Base-by-base conservation (phyloP, 805 yeast genomes). In the Wickerhamomyces kurtzmanii region DNA sequence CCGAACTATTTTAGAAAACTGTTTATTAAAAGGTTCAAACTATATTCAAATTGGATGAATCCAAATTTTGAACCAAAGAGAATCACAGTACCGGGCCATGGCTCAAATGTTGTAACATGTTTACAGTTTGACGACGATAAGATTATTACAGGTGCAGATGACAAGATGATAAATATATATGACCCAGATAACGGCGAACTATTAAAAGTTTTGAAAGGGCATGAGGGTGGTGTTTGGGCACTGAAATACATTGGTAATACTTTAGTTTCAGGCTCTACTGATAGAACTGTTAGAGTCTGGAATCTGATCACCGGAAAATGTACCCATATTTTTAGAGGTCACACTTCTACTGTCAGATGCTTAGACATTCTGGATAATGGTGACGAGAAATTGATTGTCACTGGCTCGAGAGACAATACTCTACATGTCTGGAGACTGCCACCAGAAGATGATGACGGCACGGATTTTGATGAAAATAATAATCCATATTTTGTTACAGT, bases 161-260 rank as follows among this genome's bases (percentile, higher is more conserved):
- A 85, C 39, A 72, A 71, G 36, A 69, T 73, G 48, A 83, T 91
- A 36, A 76, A 83, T 37, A 75, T 91, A 7, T 85, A 83, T 53
- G 78, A 79, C 38, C 75, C 96, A 1, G 59, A 64, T 17, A 72
- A 81, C 1, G 96, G 96, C 5, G 57, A 59, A 23, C 60, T 78
- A 28, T 44, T 75, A 7, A 60, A 68, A 23, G 74, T 75, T 5
- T 62, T 91, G 24, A 62, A 66, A 23, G 96, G 96, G 6, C 98
- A 91, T 48, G 94, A 81, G 30, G 98, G 98, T 24, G 98, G 98
- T 22, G 98, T 91, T 5, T 91, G 98, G 98, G 97, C 98, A 1
- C 65, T 91, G 49, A 85, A 89, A 53, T 87, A 86, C 47, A 64
- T 71, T 30, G 86, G 83, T 14, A 74, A 77, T 43, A 84, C 86